Base-by-base conservation (phyloP, 2,329 filamentous ascomycete species). In the Clonostachys byssicola region DNA sequence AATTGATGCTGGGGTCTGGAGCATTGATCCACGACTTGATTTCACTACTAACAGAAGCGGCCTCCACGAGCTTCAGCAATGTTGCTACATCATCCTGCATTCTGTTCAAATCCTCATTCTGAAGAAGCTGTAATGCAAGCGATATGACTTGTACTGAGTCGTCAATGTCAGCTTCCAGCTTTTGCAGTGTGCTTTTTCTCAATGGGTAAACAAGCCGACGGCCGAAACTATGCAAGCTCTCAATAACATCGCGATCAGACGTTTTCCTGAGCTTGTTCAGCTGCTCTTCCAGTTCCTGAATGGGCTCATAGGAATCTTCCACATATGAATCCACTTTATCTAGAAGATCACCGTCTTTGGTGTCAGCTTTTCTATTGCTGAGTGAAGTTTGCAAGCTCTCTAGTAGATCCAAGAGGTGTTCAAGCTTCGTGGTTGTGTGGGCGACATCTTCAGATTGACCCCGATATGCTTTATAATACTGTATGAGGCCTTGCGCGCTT, bases 161-260 rank as follows among this genome's bases (percentile, higher is more conserved):
- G 45, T 56, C 52, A n/a, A 68, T 52, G 45, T 66, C 58, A 51
- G 66, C 63, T 47, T 66, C 60, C 9, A 71, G 61, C 47, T 66
- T 67, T 45, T 63, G 55, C 40, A 72, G 50, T 2, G 66, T 71
- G 42, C 62, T 67, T 48, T 59, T 52, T 39, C 60, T 56, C 48
- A 71, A 59, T 2, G 62, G 64, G 40, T 66, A 65, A 2, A 55
- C 51, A 3, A 57, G 40, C 20, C 52, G 55, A 23, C 51, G 54
- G 23, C 49, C 47, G 17, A 45, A 46, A 6, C 51, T 46, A n/a
- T 39, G 45, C 10, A 55, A 34, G 39, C 44, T 43, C 47, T 34
- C 46, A 34, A 30, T 30, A 4, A 30, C 23, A 10, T 30, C 23
- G 23, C 23, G 9, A 30, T 30, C 47, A 30, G 16, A 30, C 9